Evolutionary conservation across 345 rosid genomes (phyloP).

Genomic region (Gossypium stocksii): DNA sequence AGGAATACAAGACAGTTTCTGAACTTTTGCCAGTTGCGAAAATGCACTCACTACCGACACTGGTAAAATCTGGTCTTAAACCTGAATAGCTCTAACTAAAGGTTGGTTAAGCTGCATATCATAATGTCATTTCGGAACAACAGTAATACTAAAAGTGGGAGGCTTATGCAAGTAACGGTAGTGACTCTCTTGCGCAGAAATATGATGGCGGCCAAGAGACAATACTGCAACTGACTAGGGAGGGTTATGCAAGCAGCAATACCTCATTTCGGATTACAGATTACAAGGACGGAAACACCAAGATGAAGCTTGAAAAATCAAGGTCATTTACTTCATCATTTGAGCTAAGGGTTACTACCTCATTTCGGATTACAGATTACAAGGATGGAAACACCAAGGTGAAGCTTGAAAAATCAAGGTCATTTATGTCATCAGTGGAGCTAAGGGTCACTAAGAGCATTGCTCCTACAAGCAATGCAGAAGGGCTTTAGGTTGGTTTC

Average conservation of each 20-base stretch:
- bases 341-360: not conserved
- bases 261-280: not conserved
- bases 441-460: not conserved
- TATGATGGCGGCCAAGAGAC: not conserved
- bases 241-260: not conserved
- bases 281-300: not conserved
- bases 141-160: no score
- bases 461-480: not conserved
- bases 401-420: not conserved
- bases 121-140: not conserved
- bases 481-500: not conserved
- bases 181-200: no score
- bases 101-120: not conserved
- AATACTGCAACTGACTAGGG: not conserved
- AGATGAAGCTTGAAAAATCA: not conserved
- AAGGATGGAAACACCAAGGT: not conserved
- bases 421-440: not conserved
- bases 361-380: not conserved
- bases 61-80: conserved; percentile 1
- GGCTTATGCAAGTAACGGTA: no score
- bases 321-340: not conserved
- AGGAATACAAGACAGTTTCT: not conserved
- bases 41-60: not conserved
- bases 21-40: not conserved
- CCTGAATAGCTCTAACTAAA: not conserved